Conservation (phyloP, 108 stramenopile genomes). For the Cyclotella baltica region DNA sequence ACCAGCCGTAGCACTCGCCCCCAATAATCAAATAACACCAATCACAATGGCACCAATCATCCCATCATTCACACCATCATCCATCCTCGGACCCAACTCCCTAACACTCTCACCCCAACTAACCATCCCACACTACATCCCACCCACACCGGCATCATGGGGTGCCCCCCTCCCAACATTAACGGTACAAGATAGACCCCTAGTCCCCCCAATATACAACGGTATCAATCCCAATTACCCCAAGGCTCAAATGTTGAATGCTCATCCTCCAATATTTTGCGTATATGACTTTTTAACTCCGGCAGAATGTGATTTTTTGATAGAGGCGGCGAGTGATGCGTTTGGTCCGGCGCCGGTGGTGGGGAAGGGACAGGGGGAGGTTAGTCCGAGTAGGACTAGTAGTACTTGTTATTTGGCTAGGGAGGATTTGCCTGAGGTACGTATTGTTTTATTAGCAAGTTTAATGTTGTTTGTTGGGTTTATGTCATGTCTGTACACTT, state of each 20-base stretch:
- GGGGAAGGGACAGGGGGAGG: conserved; percentile 78
- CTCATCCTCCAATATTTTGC: conserved; percentile 77
- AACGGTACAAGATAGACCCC: conserved; percentile 75
- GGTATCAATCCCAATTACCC: conserved; percentile 90
- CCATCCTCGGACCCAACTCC: background rate
- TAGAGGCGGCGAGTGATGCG: conserved; percentile 67
- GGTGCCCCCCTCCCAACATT: conserved; percentile 39
- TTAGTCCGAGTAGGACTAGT: conserved; percentile 81
- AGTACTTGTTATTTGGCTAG: conserved; percentile 87
- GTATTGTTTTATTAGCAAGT: background rate
- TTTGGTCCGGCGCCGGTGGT: conserved; percentile 89
- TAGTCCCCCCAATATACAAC: conserved; percentile 80
- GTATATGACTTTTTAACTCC: conserved; percentile 84
- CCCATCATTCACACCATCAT: conserved; percentile 1
- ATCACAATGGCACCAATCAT: too few relatives aligned
- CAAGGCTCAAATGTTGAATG: conserved; percentile 61
- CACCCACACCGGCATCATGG: conserved; percentile 49
- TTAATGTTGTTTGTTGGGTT: background rate
- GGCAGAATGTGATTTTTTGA: conserved; percentile 83
- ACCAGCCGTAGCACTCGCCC: background rate
- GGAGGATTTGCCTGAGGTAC: conserved; percentile 76
- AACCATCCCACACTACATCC: conserved; percentile 47
- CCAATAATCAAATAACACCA: background rate
- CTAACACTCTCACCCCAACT: conserved; percentile 21
- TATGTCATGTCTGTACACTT: background rate